Evolutionary conservation across 228 moss, liverwort and hornwort species (phyloP).

Genomic region (Sphagnum magellanicum): DNA sequence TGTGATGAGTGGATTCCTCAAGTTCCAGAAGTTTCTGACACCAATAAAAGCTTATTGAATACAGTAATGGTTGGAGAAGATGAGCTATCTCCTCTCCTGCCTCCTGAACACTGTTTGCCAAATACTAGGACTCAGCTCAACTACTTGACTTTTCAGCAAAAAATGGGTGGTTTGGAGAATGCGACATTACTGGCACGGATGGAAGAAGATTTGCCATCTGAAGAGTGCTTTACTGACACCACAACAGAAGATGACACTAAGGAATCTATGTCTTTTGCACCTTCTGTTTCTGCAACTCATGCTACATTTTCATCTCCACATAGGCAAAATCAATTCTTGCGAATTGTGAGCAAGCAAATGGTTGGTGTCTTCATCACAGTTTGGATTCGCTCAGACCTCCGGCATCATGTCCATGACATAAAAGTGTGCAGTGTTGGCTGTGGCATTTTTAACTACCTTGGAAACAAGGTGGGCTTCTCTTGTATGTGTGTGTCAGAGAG

Average conservation of each 20-base stretch:
- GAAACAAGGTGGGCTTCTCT: constrained; percentile 65
- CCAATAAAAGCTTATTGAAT: constrained; percentile 19
- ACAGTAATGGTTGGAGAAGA: constrained; percentile 21
- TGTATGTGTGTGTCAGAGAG: too few relatives aligned
- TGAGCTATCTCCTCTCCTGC: constrained; percentile 17
- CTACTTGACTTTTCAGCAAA: neutral
- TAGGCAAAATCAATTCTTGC: constrained; percentile 40
- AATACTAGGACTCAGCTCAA: too few relatives aligned
- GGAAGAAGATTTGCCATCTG: constrained; percentile 14
- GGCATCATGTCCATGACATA: constrained; percentile 83
- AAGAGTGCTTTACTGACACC: constrained; percentile 6
- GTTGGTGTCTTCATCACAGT: constrained; percentile 87
- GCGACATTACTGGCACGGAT: too few relatives aligned
- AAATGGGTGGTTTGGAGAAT: too few relatives aligned
- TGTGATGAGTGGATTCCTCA: constrained; percentile 19
- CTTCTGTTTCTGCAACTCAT: constrained; percentile 13
- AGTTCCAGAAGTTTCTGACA: constrained; percentile 34
- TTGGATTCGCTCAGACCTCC: constrained; percentile 78
- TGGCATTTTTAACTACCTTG: constrained; percentile 88
- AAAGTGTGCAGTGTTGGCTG: constrained; percentile 88
- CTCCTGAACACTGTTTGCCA: neutral
- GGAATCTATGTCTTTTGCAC: constrained; percentile 22
- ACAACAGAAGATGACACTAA: constrained; percentile 26
- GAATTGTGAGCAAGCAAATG: constrained; percentile 94
- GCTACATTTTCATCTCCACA: neutral